These are phyloP conservation scores for Pueraria montana DNA, from an alignment of 306 rosid species.

Conservation along the genomic window DNA sequence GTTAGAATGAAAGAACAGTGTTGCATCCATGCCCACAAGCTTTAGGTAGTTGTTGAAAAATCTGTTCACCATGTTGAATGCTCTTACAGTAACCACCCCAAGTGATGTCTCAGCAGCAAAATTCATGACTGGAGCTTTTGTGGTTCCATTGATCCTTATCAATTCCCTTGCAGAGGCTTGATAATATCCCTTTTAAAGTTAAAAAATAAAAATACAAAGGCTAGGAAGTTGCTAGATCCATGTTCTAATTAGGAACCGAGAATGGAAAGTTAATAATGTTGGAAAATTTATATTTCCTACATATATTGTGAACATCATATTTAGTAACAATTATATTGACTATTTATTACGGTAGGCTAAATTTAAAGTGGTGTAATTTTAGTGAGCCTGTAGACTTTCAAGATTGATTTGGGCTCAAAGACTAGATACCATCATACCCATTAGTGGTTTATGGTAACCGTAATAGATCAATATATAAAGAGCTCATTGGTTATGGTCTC, in stretches of 20 bases:
- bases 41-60: constrained; percentile 31
- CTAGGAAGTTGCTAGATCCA: neutral
- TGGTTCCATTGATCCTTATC: constrained; percentile 24
- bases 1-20: neutral
- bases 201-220: neutral
- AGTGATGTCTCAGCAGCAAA: constrained; percentile 16
- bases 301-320: neutral
- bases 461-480: neutral
- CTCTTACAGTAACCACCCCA: constrained; percentile 21
- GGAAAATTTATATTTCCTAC: neutral
- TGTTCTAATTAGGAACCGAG: neutral
- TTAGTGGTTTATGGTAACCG: neutral
- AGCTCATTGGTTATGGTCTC: neutral
- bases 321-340: neutral
- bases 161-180: constrained; percentile 28
- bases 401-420: neutral
- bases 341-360: neutral
- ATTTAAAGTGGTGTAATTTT: neutral
- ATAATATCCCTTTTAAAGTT: constrained; percentile 15
- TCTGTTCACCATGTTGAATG: constrained; percentile 7
- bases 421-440: neutral
- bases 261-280: neutral
- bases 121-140: constrained; percentile 31
- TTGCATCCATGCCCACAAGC: constrained; percentile 14
- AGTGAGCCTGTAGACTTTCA: neutral